These are phyloP conservation scores for Seiridium unicorne DNA, from an alignment of 2,329 filamentous ascomycete genomes.

Conservation along the genomic window DNA sequence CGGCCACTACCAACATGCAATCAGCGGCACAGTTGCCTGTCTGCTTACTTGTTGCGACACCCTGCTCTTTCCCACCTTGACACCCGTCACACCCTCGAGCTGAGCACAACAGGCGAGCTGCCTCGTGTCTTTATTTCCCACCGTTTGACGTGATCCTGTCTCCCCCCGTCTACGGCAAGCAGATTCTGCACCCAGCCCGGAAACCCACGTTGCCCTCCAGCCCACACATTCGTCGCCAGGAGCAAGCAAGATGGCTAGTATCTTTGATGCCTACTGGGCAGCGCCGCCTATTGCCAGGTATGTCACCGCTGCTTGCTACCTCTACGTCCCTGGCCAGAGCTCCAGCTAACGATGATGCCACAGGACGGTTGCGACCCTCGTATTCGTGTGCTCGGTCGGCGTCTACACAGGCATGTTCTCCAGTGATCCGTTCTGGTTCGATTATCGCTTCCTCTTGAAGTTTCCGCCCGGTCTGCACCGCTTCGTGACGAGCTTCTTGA, in stretches of 20 bases:
- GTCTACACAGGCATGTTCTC: conserved; percentile 58
- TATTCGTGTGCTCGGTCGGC: conserved; percentile 61
- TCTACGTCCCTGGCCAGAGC: neutral
- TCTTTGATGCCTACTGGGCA: conserved; percentile 38
- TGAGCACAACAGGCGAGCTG: neutral
- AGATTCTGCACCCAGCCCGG: neutral
- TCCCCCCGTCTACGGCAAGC: neutral
- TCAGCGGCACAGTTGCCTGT: conserved; percentile 3
- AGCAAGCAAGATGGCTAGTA: conserved; percentile 34
- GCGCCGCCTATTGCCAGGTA: conserved; percentile 42
- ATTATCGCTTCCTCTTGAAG: conserved; percentile 50
- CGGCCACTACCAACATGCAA: neutral
- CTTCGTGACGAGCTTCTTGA: conserved; percentile 39
- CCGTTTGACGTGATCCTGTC: neutral
- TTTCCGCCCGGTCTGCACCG: conserved; percentile 49
- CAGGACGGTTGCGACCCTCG: conserved; percentile 67
- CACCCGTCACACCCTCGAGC: neutral
- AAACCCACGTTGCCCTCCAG: neutral
- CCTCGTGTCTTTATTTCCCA: conserved; percentile 7
- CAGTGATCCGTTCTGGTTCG: conserved; percentile 52
- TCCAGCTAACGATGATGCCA: neutral
- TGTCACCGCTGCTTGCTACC: conserved; percentile 9
- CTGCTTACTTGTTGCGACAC: conserved; percentile 3
- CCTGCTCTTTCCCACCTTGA: neutral
- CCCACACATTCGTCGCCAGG: neutral